A percentile compares a stretch with the other conserved stretches of the same genome.
Evolutionary conservation across 768 basidiomycete genomes (phyloP).

Genomic region (Galerina sulciceps): DNA sequence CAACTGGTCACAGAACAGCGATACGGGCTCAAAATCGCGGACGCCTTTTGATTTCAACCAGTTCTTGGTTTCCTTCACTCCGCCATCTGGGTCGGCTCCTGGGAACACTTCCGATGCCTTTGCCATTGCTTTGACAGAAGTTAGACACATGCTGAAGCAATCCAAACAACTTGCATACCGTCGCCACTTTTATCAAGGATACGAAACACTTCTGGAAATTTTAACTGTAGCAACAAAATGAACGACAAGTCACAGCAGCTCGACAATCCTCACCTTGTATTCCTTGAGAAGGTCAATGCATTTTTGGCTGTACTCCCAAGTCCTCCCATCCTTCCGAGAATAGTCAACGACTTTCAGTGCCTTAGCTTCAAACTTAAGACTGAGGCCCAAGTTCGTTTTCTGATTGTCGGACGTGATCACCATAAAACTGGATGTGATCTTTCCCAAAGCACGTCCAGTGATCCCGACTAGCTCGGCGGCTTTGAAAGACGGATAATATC

Average conservation of each 20-base stretch:
- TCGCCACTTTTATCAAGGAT: slow-evolving; percentile 74
- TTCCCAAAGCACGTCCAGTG: slow-evolving; percentile 80
- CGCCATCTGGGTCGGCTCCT: slow-evolving; percentile 63
- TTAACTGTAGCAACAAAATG: slow-evolving; percentile 44
- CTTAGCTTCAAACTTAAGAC: slow-evolving; percentile 96
- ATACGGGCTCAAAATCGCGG: slow-evolving; percentile 89
- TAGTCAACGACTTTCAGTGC: slow-evolving; percentile 92
- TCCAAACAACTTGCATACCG: slow-evolving; percentile 48
- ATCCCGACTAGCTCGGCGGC: slow-evolving; percentile 76
- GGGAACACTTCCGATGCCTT: slow-evolving; percentile 63
- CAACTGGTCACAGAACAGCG: slow-evolving; percentile 90
- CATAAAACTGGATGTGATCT: slow-evolving; percentile 93
- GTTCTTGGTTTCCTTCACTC: slow-evolving; percentile 74
- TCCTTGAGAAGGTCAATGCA: slow-evolving; percentile 80
- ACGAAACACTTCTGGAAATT: slow-evolving; percentile 84
- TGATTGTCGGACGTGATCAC: slow-evolving; percentile 74
- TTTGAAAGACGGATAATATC: slow-evolving; percentile 81
- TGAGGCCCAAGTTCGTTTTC: slow-evolving; percentile 91
- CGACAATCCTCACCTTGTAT: slow-evolving; percentile 66
- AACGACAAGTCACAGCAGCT: not conserved
- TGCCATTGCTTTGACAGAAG: slow-evolving; percentile 63
- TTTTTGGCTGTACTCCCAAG: slow-evolving; percentile 95
- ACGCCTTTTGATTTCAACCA: slow-evolving; percentile 92
- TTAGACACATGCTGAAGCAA: slow-evolving; percentile 3
- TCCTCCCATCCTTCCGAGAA: slow-evolving; percentile 78